These are phyloP conservation scores for Gardenia jasminoides DNA, from an alignment of 257 asterid genomes.

Conservation along the genomic window DNA sequence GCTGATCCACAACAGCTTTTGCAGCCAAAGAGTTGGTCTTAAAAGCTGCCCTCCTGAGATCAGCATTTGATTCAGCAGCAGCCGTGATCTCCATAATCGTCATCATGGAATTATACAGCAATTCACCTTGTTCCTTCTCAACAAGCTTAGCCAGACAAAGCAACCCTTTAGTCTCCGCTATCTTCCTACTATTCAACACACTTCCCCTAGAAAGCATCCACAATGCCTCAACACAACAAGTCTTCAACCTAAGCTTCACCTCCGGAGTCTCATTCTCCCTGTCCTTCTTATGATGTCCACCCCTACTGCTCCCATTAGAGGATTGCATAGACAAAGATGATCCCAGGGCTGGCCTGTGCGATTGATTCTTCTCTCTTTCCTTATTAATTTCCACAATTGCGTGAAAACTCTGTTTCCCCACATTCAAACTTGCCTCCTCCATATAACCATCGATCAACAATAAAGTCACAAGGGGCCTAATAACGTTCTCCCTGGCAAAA, in stretches of 20 bases:
- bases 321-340: slow-evolving; percentile 45
- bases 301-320: slow-evolving; percentile 51
- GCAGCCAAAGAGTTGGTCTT: slow-evolving; percentile 78
- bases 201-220: slow-evolving; percentile 81
- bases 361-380: slow-evolving; percentile 52
- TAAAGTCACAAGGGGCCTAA: slow-evolving; percentile 70
- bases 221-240: slow-evolving; percentile 65
- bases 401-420: slow-evolving; percentile 50
- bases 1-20: slow-evolving; percentile 82
- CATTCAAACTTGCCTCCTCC: slow-evolving; percentile 50
- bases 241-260: slow-evolving; percentile 53
- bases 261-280: slow-evolving; percentile 67
- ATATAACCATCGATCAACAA: slow-evolving; percentile 57
- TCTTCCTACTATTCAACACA: slow-evolving; percentile 57
- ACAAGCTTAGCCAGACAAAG: slow-evolving; percentile 79
- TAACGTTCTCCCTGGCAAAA: slow-evolving; percentile 77
- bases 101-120: slow-evolving; percentile 66
- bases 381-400: slow-evolving; percentile 67
- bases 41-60: slow-evolving; percentile 67
- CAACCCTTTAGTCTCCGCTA: slow-evolving; percentile 75
- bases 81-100: slow-evolving; percentile 72
- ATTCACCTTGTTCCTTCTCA: slow-evolving; percentile 62
- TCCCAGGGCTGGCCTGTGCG: slow-evolving; percentile 33
- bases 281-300: slow-evolving; percentile 48
- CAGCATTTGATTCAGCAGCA: slow-evolving; percentile 66